Base-by-base conservation (phyloP, 495 filamentous ascomycete species). In the Platismatia glauca region DNA sequence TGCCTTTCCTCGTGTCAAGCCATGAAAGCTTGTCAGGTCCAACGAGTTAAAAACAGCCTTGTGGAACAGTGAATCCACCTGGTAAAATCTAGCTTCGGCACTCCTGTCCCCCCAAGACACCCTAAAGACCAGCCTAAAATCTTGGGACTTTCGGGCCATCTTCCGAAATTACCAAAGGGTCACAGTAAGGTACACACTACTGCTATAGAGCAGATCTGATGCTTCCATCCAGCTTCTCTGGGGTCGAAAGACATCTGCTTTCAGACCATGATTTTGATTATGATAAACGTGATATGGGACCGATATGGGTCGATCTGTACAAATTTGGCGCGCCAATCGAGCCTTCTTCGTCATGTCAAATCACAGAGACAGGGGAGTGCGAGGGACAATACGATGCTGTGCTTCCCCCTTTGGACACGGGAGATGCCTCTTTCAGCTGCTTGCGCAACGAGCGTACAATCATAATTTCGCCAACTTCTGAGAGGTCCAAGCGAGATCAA, bases 111-210 rank as follows among this genome's bases (percentile, higher is more conserved):
- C 53, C 39, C 11, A 27, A 33, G 16, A 2, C 31, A 63, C 8
- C 55, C 55, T 48, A 48, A 57, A 38, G 41, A 29, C 29, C 9
- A 31, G 50, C 29, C 29, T 31, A 33, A 33, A 43, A 12, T 27
- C 5, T 57, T 43, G 53, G 53, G 61, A 27, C 31, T 33, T 16
- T 55, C 61, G 61, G 61, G 38, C 24, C 53, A 7, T 0, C 24
- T 39, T 58, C 61, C 61, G 61, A 63, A 63, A 63, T 63, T 39
- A 58, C 29, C n/a, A 43, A 39, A 63, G 43, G 53, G 55, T 33
- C 27, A 41, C 20, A 34, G 33, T 33, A 5, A 35, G 34, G 34
- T 5, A 9, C 34, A 35, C 5, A 35, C 5, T 9, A 35, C 5
- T 5, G 34, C 34, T n/a, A n/a, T n/a, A 20, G 60, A 31, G 55